Evolutionary conservation across 495 filamentous ascomycete species (phyloP).

Genomic region (Annulohypoxylon nitens): DNA sequence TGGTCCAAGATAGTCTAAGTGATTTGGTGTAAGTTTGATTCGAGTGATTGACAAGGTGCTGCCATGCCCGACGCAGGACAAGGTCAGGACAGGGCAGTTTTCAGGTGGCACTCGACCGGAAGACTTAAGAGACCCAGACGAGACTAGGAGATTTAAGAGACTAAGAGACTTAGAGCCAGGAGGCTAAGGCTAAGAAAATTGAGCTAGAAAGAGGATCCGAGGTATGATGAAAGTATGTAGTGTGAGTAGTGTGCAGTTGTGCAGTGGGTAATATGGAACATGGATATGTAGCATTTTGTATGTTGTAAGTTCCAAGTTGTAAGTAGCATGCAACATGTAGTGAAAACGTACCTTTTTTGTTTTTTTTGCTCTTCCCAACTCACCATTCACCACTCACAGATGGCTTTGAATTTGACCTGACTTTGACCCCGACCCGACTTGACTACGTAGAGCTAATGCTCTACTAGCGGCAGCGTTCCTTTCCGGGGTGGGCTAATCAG

Average conservation of each 20-base stretch:
- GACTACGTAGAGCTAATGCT: constrained; percentile 39
- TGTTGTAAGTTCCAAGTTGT: too few relatives aligned
- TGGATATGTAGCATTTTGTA: too few relatives aligned
- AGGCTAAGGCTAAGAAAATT: neutral
- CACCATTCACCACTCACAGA: constrained; percentile 16
- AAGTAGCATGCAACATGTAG: constrained; percentile 2
- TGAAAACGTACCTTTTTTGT: constrained; percentile 29
- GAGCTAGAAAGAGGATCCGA: neutral
- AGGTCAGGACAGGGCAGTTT: constrained; percentile 26
- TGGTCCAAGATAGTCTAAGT: constrained; percentile 24
- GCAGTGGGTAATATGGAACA: too few relatives aligned
- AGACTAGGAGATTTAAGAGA: neutral
- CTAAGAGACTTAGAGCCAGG: neutral
- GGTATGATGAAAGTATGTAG: neutral
- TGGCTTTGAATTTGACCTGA: constrained; percentile 19
- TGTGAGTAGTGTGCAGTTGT: neutral
- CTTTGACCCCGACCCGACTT: constrained; percentile 2
- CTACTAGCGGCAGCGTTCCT: constrained; percentile 45
- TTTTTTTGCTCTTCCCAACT: constrained; percentile 11
- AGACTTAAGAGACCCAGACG: neutral
- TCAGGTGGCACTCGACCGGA: constrained; percentile 42
- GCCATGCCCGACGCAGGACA: constrained; percentile 33
- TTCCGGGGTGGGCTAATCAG: constrained; percentile 44
- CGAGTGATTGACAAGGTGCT: constrained; percentile 20
- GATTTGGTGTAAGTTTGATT: constrained; percentile 45